Percentiles rank a stretch among this genome's conserved stretches.
Evolutionary conservation across 768 basidiomycete species (phyloP).

Genomic region (Ramaria sp.): DNA sequence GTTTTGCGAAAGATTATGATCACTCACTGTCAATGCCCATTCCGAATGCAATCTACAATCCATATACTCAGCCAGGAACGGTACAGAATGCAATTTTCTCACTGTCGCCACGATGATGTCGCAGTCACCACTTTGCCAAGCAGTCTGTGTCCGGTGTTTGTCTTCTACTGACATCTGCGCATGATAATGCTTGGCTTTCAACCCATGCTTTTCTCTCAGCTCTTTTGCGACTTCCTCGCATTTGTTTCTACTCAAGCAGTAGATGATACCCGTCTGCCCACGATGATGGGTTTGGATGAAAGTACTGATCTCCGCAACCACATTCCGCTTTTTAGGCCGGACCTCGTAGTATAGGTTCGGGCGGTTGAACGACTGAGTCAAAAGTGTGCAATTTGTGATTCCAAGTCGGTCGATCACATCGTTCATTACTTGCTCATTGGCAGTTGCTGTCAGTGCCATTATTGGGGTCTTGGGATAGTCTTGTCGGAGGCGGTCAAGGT

Average conservation of each 20-base stretch:
- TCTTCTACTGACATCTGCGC: slow-evolving; percentile 60
- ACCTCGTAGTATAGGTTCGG: slow-evolving; percentile 78
- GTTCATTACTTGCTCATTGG: slow-evolving; percentile 61
- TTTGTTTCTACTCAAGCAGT: slow-evolving; percentile 56
- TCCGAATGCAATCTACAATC: slow-evolving; percentile 77
- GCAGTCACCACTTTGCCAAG: slow-evolving; percentile 65
- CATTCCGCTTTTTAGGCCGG: slow-evolving; percentile 30
- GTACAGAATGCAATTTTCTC: slow-evolving; percentile 15
- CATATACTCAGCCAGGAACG: slow-evolving; percentile 4
- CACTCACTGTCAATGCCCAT: slow-evolving; percentile 84
- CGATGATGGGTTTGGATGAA: slow-evolving; percentile 54
- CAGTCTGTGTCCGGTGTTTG: slow-evolving; percentile 46
- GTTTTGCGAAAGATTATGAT: not conserved
- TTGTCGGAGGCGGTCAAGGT: slow-evolving; percentile 54
- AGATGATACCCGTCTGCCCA: slow-evolving; percentile 71
- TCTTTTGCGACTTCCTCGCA: slow-evolving; percentile 75
- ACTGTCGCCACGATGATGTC: slow-evolving; percentile 92
- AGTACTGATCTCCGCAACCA: slow-evolving; percentile 46
- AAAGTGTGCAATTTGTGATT: slow-evolving; percentile 43
- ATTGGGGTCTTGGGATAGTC: slow-evolving; percentile 76
- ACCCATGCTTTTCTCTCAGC: slow-evolving; percentile 42
- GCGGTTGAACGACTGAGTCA: slow-evolving; percentile 86
- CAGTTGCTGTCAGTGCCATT: slow-evolving; percentile 96
- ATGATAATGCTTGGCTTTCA: slow-evolving; percentile 76
- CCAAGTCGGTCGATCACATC: slow-evolving; percentile 70